Percentiles rank a stretch among this genome's conserved stretches.
These are phyloP conservation scores for Alternaria tenuissima DNA, from an alignment of 2,329 filamentous ascomycete genomes.

Conservation along the genomic window DNA sequence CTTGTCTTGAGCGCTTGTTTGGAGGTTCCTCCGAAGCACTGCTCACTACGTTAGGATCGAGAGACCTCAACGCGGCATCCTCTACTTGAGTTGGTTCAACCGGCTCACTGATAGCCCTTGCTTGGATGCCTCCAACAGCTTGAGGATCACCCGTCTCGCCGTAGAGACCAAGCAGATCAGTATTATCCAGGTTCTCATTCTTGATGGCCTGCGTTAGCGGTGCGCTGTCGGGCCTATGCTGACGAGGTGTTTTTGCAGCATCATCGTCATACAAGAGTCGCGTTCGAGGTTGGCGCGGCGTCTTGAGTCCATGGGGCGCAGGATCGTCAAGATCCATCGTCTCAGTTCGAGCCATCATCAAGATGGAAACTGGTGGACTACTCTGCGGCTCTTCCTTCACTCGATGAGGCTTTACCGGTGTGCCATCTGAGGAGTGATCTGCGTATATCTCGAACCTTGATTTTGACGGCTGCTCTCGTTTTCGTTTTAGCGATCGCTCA, in stretches of 20 bases:
- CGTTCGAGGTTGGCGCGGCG: constrained; percentile 36
- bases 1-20: constrained; percentile 32
- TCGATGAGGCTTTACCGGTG: constrained; percentile 41
- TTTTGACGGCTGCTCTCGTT: constrained; percentile 34
- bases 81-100: constrained; percentile 10
- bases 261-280: constrained; percentile 17
- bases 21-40: constrained; percentile 21
- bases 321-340: constrained; percentile 57
- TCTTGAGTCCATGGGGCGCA: constrained; percentile 37
- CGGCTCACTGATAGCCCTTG: constrained; percentile 34
- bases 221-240: constrained; percentile 41
- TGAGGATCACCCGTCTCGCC: background rate
- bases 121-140: constrained; percentile 15
- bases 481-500: constrained; percentile 55
- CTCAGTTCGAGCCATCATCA: constrained; percentile 44
- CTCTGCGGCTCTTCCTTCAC: constrained; percentile 53
- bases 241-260: constrained; percentile 23
- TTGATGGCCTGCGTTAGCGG: constrained; percentile 34
- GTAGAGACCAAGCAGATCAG: background rate
- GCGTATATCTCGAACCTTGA: constrained; percentile 28
- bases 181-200: constrained; percentile 12
- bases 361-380: constrained; percentile 34
- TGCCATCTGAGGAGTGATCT: constrained; percentile 39
- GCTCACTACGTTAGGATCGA: constrained; percentile 39
- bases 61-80: constrained; percentile 25